Evolutionary conservation across 495 filamentous ascomycete species (phyloP).

Genomic region (Penicillium dipodomyicola): DNA sequence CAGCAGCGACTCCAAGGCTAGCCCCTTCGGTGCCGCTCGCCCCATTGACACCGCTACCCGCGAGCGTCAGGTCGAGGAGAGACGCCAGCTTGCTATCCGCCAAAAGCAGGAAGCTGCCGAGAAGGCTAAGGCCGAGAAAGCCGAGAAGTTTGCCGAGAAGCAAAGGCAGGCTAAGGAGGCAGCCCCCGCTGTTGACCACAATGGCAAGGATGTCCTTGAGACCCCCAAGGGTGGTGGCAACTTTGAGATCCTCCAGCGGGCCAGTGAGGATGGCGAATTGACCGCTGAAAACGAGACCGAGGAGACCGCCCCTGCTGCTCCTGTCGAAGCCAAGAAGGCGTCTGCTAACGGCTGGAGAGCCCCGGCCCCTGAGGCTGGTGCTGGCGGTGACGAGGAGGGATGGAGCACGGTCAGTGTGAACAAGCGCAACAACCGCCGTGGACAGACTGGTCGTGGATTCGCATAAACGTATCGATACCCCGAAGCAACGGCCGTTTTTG

Average conservation of each 20-base stretch:
- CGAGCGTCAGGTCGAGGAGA: conserved; percentile 88
- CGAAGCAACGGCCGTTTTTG: conserved; percentile 27
- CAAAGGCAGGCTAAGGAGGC: conserved; percentile 50
- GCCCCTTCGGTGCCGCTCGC: conserved; percentile 85
- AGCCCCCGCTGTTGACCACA: conserved; percentile 47
- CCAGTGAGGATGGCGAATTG: conserved; percentile 43
- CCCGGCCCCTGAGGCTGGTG: conserved; percentile 37
- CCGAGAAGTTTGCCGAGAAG: conserved; percentile 41
- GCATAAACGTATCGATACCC: conserved; percentile 50
- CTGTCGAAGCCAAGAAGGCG: conserved; percentile 36
- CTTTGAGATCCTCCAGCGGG: conserved; percentile 55
- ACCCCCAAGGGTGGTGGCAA: conserved; percentile 44
- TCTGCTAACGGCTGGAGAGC: conserved; percentile 44
- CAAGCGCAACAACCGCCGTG: conserved; percentile 52
- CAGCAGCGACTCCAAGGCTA: conserved; percentile 70
- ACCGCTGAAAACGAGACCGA: conserved; percentile 37
- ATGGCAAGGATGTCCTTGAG: conserved; percentile 45
- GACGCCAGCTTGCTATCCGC: conserved; percentile 65
- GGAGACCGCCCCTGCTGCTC: conserved; percentile 28
- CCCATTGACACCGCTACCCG: conserved; percentile 86
- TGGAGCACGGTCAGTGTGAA: conserved; percentile 71
- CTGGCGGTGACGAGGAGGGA: conserved; percentile 61
- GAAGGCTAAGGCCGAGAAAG: conserved; percentile 74
- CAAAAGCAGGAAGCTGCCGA: conserved; percentile 89
- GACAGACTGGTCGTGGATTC: conserved; percentile 47